A percentile compares a stretch with the other conserved stretches of the same genome.
Evolutionary conservation across 805 yeast species (phyloP).

Genomic region (Hanseniaspora taiwanica): DNA sequence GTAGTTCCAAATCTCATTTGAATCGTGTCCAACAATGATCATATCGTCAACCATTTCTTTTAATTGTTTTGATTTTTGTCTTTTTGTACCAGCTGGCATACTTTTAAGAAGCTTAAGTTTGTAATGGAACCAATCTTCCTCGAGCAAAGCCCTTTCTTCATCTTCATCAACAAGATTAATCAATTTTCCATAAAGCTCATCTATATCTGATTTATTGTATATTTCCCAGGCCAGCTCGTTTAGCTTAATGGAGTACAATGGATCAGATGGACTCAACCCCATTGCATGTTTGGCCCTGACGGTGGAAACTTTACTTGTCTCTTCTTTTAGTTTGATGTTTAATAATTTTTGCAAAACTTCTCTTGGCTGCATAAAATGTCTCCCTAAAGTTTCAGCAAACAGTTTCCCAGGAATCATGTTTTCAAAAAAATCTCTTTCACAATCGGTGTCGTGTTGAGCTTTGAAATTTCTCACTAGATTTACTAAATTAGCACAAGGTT

Average conservation of each 20-base stretch:
- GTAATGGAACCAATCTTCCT: constrained; percentile 46
- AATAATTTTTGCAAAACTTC: constrained; percentile 33
- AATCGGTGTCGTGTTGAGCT: constrained; percentile 21
- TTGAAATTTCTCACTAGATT: constrained; percentile 35
- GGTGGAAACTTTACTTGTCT: constrained; percentile 29
- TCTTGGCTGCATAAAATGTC: constrained; percentile 32
- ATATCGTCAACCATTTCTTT: constrained; percentile 53
- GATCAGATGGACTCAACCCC: constrained; percentile 32
- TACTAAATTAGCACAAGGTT: constrained; percentile 35
- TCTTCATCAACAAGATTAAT: constrained; percentile 55
- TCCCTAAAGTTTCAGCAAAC: constrained; percentile 40
- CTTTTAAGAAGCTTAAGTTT: constrained; percentile 39
- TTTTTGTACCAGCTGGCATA: constrained; percentile 34
- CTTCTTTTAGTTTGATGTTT: constrained; percentile 27
- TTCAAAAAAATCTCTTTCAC: constrained; percentile 36
- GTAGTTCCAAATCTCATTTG: constrained; percentile 56
- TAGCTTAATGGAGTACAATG: constrained; percentile 27
- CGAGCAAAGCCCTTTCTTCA: constrained; percentile 39
- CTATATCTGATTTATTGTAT: constrained; percentile 38
- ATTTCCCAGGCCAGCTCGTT: constrained; percentile 32
- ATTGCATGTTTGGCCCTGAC: constrained; percentile 35
- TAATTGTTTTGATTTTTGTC: constrained; percentile 28
- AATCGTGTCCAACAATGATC: constrained; percentile 51
- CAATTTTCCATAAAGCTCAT: constrained; percentile 38
- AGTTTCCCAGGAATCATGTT: constrained; percentile 42